Percentiles rank a stretch among this genome's conserved stretches.
phyloP scores from a whole-genome alignment of 805 yeast species.

The Lipomyces yamadae region DNA sequence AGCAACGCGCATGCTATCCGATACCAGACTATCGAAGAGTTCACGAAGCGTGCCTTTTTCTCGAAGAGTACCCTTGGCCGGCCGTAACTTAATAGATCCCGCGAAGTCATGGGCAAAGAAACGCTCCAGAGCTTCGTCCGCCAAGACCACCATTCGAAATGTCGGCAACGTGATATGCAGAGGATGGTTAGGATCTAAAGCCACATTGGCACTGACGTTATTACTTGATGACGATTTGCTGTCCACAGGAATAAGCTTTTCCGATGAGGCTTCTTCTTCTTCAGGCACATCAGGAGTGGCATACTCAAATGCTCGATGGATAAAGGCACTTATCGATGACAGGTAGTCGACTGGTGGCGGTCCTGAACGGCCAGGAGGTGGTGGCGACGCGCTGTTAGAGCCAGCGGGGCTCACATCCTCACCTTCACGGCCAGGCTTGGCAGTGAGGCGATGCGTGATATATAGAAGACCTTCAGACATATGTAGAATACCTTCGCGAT shows the following conservation, averaged over 20 bases:
- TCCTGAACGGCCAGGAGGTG: slow-evolving; percentile 1
- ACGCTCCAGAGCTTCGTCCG: slow-evolving; percentile 90
- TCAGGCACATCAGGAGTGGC: slow-evolving; percentile 52
- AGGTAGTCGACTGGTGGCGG: slow-evolving; percentile 57
- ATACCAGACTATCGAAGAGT: slow-evolving; percentile 86
- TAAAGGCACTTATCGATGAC: slow-evolving; percentile 82
- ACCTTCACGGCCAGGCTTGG: not conserved
- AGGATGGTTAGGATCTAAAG: slow-evolving; percentile 80
- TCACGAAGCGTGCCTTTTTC: slow-evolving; percentile 59
- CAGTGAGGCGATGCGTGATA: slow-evolving; percentile 69
- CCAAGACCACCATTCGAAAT: slow-evolving; percentile 90
- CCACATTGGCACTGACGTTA: slow-evolving; percentile 69
- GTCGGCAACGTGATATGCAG: slow-evolving; percentile 78
- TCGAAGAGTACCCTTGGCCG: slow-evolving; percentile 27
- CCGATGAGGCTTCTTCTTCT: slow-evolving; percentile 35
- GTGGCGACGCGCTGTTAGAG: slow-evolving; percentile 18
- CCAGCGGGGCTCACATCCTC: slow-evolving; percentile 4
- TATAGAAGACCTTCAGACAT: slow-evolving; percentile 86
- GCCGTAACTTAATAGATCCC: slow-evolving; percentile 36
- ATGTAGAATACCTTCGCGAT: slow-evolving; percentile 77
- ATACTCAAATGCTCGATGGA: slow-evolving; percentile 87
- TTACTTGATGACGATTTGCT: slow-evolving; percentile 12
- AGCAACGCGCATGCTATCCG: slow-evolving; percentile 92
- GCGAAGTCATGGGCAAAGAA: slow-evolving; percentile 61
- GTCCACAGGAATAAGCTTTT: slow-evolving; percentile 40